Base-by-base conservation (phyloP, 306 rosid species). In the Vigna hirtella region DNA sequence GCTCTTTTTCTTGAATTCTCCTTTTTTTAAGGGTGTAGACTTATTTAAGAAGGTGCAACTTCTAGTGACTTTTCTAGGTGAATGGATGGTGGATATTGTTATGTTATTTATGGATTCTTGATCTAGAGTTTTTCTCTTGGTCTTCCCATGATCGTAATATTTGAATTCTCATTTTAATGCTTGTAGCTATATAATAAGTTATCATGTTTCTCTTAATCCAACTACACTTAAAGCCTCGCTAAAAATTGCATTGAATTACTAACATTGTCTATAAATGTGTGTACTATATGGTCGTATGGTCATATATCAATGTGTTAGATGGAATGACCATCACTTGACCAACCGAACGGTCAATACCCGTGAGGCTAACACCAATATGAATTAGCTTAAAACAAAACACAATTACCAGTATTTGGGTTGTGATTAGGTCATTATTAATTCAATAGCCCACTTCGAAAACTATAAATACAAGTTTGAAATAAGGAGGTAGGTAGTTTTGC, bases 201-300 rank as follows among this genome's bases (percentile, higher is more conserved):
- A 28, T 30, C 5, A 13, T 14, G 6, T 58, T 9, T 66, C 42
- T 64, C 53, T 58, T 57, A 36, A 42, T 73, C 74, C 51, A 49
- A 30, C 24, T 71, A 61, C 69, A 24, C 53, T 77, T 76, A 15
- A 40, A 70, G 66, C 15, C 67, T 22, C 57, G n/a, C 56, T 45
- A 36, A 18, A 13, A 34, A 30, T 73, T 50, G 17, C 24, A 57
- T 70, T 63, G 48, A 61, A 53, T 43, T 47, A 22, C 72, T 77
- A 58, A 87, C 77, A 64, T 74, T 32, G n/a, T 57, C 73, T 63
- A n/a, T 75, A 71, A 63, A 72, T 83, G 55, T 86, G 26, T 24
- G 26, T 24, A 24, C 0, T 24, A 24, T 24, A 24, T 24, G 26
- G 26, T 24, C 2, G 26, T 24, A 24, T 1, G 26, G 26, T 24